Conservation (phyloP, 257 asterid species). For the Eustoma russellianum region DNA sequence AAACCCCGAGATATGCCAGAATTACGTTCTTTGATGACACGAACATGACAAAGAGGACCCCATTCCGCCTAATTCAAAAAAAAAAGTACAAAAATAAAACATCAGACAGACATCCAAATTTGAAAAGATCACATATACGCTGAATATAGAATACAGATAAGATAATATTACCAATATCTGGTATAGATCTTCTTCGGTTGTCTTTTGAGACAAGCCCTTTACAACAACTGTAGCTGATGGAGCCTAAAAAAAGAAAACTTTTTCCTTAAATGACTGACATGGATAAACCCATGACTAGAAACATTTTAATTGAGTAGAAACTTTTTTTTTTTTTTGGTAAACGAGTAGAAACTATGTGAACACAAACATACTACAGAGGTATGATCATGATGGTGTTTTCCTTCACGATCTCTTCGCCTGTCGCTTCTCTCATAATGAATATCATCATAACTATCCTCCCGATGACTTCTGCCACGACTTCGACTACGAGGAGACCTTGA, state of each 20-base stretch:
- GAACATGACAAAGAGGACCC: conserved; percentile 98
- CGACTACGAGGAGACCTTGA: conserved; percentile 94
- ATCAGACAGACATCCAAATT: not conserved
- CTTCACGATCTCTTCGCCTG: conserved; percentile 76
- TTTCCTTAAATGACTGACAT: conserved; percentile 14
- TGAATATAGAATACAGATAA: conserved; percentile 13
- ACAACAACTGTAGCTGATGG: conserved; percentile 96
- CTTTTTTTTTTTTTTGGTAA: too few relatives aligned
- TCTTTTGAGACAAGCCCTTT: conserved; percentile 93
- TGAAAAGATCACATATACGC: conserved; percentile 1
- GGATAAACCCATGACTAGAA: conserved; percentile 9
- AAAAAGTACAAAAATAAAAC: not conserved
- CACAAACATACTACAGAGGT: conserved; percentile 52
- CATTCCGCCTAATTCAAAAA: conserved; percentile 91
- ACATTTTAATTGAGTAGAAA: not conserved
- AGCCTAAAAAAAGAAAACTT: conserved; percentile 41
- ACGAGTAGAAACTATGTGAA: not conserved
- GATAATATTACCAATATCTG: conserved; percentile 62
- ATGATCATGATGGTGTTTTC: conserved; percentile 52
- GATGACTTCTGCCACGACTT: conserved; percentile 67
- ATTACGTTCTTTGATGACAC: conserved; percentile 90
- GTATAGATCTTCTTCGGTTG: conserved; percentile 92
- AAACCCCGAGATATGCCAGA: conserved; percentile 96
- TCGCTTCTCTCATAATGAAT: conserved; percentile 59
- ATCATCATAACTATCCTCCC: conserved; percentile 89